These are phyloP conservation scores for Dothistroma pini DNA, from an alignment of 2,329 filamentous ascomycete species.

Conservation along the genomic window DNA sequence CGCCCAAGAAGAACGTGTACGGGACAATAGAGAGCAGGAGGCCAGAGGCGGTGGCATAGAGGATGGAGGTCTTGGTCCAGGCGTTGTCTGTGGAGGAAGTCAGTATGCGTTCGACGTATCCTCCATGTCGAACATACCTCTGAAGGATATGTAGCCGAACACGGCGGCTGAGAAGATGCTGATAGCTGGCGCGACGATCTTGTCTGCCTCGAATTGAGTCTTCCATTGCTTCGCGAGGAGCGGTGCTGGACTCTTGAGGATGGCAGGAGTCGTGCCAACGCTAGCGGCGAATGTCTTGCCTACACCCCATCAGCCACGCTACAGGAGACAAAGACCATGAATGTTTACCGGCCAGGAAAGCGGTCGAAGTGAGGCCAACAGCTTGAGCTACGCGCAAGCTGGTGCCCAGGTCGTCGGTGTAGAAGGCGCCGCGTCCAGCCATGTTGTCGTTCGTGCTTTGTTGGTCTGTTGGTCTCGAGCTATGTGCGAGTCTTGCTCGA, in stretches of 20 bases:
- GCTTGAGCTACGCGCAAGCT: slow-evolving; percentile 48
- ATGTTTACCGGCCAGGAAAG: slow-evolving; percentile 42
- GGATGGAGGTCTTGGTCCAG: slow-evolving; percentile 35
- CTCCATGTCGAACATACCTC: slow-evolving; percentile 29
- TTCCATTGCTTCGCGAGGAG: slow-evolving; percentile 56
- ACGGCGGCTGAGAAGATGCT: slow-evolving; percentile 41
- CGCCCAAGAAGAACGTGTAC: slow-evolving; percentile 50
- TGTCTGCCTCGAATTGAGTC: slow-evolving; percentile 42
- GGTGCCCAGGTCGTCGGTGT: slow-evolving; percentile 16
- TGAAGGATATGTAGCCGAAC: slow-evolving; percentile 48
- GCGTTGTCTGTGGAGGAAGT: slow-evolving; percentile 9
- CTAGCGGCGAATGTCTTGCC: slow-evolving; percentile 33
- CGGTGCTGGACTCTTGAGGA: slow-evolving; percentile 54
- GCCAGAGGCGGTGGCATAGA: slow-evolving; percentile 47
- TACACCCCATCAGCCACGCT: slow-evolving; percentile 8
- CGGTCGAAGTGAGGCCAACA: slow-evolving; percentile 50
- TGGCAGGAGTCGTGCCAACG: slow-evolving; percentile 48
- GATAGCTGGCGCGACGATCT: slow-evolving; percentile 39
- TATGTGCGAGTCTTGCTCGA: background rate
- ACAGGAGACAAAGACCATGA: background rate
- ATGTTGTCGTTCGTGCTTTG: slow-evolving; percentile 10
- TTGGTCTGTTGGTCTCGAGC: background rate
- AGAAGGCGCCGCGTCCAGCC: slow-evolving; percentile 18
- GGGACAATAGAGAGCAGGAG: slow-evolving; percentile 49
- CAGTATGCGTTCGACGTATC: slow-evolving; percentile 6